Base-by-base conservation (phyloP, 1,284 basidiomycete species). In the Boletus smithii region DNA sequence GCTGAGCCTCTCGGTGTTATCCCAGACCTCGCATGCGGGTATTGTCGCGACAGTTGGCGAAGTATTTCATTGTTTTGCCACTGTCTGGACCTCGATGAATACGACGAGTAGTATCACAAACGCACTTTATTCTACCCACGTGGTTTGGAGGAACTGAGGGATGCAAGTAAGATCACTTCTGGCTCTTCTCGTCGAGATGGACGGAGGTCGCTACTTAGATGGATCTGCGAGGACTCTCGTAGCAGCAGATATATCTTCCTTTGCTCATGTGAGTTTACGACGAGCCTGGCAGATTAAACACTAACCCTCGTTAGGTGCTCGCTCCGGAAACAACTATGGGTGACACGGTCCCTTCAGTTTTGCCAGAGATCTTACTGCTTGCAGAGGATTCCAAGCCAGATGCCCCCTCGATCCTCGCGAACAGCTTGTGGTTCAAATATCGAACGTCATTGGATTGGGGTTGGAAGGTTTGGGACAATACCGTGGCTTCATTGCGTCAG, bases 391-490 rank as follows among this genome's bases (percentile, higher is more conserved):
- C 72, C 2, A 72, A 74, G 46, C 69, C 70, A 0, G 80, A 83
- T 47, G 81, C 81, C 3, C 76, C 84, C 2, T 80, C 81, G 1
- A 74, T 77, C 40, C 76, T 89, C n/a, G 85, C 85, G 1, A 85
- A 85, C 60, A 72, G 76, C 47, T 67, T 91, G 20, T 88, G 86
- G 86, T 83, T 86, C 66, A 85, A 87, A 59, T 90, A 88, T 58
- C 77, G 83, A 31, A 77, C 76, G 4, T 79, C 83, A 0, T 60
- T 69, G 9, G 76, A 86, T 53, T 90, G 87, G 87, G 83, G 77
- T 2, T 83, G 79, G 76, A 83, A 81, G 53, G 83, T 85, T 8
- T 88, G 88, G 85, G 85, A 90, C 55, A 87, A 86, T 57, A 80
- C 81, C 2, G 71, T 91, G 39, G 79, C 82, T 6, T 82, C 80